A percentile compares a stretch with the other conserved stretches of the same genome.
Evolutionary conservation across 169 alveolate genomes (phyloP).

Genomic region (Cryptosporidium andersoni): DNA sequence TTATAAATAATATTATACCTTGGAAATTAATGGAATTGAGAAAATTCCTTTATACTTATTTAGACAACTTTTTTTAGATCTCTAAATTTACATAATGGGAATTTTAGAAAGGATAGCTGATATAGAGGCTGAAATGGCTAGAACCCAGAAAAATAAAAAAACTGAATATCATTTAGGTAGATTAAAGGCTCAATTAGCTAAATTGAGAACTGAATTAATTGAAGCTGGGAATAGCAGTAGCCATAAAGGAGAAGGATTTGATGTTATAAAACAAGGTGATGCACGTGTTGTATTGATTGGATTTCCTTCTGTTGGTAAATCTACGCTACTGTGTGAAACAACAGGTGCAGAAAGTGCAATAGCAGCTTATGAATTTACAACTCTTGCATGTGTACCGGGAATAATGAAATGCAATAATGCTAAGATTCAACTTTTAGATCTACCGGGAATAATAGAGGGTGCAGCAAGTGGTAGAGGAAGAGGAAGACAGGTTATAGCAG

Average conservation of each 20-base stretch:
- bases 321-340: slow-evolving; percentile 83
- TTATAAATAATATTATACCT: neutral
- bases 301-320: slow-evolving; percentile 90
- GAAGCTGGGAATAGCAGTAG: slow-evolving; percentile 81
- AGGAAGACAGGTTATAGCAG: slow-evolving; percentile 95
- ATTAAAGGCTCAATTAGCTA: slow-evolving; percentile 88
- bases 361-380: slow-evolving; percentile 90
- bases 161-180: slow-evolving; percentile 87
- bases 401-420: slow-evolving; percentile 86
- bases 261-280: slow-evolving; percentile 89
- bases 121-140: slow-evolving; percentile 89
- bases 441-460: slow-evolving; percentile 96
- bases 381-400: slow-evolving; percentile 91
- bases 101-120: slow-evolving; percentile 85
- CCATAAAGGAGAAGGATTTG: slow-evolving; percentile 87
- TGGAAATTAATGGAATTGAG: neutral
- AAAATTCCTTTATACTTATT: neutral
- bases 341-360: slow-evolving; percentile 86
- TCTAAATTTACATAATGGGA: slow-evolving; percentile 4
- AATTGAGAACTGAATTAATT: slow-evolving; percentile 81
- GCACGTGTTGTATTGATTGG: slow-evolving; percentile 91
- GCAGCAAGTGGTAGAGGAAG: slow-evolving; percentile 96
- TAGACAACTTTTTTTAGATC: too few species aligned
- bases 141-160: slow-evolving; percentile 91
- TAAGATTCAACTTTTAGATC: slow-evolving; percentile 91